These are phyloP conservation scores for Aethionema arabicum DNA, from an alignment of 345 rosid genomes.

Conservation along the genomic window DNA sequence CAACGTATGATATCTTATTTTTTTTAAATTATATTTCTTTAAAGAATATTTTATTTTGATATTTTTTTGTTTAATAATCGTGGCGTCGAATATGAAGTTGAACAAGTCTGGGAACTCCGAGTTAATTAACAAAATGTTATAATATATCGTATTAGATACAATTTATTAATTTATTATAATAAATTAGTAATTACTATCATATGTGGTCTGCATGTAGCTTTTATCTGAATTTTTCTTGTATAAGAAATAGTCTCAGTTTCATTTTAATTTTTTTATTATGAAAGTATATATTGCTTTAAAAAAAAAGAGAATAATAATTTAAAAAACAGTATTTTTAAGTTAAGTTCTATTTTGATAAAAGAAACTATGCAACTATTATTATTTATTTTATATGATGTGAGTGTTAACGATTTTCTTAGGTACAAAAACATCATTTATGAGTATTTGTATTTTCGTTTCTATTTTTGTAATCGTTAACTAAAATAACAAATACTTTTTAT, in stretches of 20 bases:
- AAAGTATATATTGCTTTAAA: background rate
- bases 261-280: background rate
- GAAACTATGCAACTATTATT: no score
- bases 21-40: background rate
- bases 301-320: no score
- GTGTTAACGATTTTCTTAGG: no score
- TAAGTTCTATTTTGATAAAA: no score
- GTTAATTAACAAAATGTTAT: constrained; percentile 6
- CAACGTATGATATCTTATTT: constrained; percentile 13
- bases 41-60: background rate
- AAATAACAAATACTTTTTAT: no score
- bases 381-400: no score
- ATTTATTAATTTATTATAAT: constrained; percentile 19
- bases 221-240: constrained; percentile 16
- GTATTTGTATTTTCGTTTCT: no score
- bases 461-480: no score
- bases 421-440: no score
- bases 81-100: constrained; percentile 37
- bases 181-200: background rate
- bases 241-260: constrained; percentile 11
- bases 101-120: constrained; percentile 25
- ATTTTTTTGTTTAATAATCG: constrained; percentile 30
- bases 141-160: constrained; percentile 10
- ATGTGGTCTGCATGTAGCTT: constrained; percentile 39
- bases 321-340: no score